These are phyloP conservation scores for Biancaea sappan DNA, from an alignment of 306 rosid genomes.

Conservation along the genomic window DNA sequence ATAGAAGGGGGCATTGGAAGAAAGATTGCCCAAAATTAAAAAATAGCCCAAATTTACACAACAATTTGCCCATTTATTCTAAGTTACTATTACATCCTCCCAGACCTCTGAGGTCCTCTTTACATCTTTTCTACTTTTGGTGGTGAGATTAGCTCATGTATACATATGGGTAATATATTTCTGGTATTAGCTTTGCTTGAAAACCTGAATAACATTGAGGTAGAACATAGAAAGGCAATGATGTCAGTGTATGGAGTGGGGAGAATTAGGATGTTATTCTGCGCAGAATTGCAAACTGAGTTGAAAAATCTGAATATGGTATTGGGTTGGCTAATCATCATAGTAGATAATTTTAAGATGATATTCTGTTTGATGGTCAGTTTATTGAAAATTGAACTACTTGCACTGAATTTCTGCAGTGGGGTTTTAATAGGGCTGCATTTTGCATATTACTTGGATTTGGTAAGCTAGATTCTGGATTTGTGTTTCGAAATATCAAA, in stretches of 20 bases:
- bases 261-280: neutral
- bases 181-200: neutral
- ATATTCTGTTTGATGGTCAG: neutral
- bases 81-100: no score
- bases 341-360: neutral
- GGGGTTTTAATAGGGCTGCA: neutral
- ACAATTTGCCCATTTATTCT: no score
- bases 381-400: neutral
- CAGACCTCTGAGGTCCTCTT: no score
- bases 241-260: neutral
- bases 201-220: neutral
- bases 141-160: neutral
- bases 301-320: neutral
- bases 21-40: no score
- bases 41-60: no score
- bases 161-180: neutral
- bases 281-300: neutral
- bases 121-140: no score
- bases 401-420: neutral
- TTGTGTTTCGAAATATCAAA: neutral
- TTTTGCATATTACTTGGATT: constrained; percentile 11
- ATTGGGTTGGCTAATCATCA: neutral
- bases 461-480: neutral
- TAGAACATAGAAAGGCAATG: neutral
- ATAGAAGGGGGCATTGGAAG: no score